Conservation (phyloP, 106 monocot species). For the Gastrodia elata region DNA sequence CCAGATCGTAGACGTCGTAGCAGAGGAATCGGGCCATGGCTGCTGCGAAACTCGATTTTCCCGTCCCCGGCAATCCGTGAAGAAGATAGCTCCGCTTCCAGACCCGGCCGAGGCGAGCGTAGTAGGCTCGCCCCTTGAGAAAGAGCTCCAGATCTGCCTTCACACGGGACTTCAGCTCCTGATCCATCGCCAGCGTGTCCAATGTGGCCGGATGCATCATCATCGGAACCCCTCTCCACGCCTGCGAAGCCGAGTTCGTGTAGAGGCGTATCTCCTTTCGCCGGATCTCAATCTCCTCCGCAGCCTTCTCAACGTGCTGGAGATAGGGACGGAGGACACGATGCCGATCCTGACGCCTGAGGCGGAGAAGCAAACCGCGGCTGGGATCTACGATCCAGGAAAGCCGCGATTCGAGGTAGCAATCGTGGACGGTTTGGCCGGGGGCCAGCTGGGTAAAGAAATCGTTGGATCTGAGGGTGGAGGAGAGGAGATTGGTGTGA, state of each 20-base stretch:
- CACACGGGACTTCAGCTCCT: constrained; percentile 27
- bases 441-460: constrained; percentile 34
- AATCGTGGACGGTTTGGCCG: constrained; percentile 29
- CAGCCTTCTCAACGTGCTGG: constrained; percentile 44
- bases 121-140: constrained; percentile 31
- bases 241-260: constrained; percentile 8
- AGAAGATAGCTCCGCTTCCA: constrained; percentile 66
- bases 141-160: constrained; percentile 35
- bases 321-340: constrained; percentile 56
- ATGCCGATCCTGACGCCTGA: constrained; percentile 31
- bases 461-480: constrained; percentile 20
- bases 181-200: constrained; percentile 47
- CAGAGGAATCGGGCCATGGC: constrained; percentile 47
- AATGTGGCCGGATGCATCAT: constrained; percentile 47
- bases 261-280: constrained; percentile 22
- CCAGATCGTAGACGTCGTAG: constrained; percentile 52
- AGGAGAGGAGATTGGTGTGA: constrained; percentile 32
- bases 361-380: constrained; percentile 16
- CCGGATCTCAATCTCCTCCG: constrained; percentile 32
- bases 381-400: constrained; percentile 29
- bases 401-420: constrained; percentile 42
- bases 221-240: constrained; percentile 16
- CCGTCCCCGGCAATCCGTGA: constrained; percentile 45
- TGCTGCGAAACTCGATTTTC: constrained; percentile 46
- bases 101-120: constrained; percentile 35